Base-by-base conservation (phyloP, 306 rosid species). In the Gastrolobium bilobum region DNA sequence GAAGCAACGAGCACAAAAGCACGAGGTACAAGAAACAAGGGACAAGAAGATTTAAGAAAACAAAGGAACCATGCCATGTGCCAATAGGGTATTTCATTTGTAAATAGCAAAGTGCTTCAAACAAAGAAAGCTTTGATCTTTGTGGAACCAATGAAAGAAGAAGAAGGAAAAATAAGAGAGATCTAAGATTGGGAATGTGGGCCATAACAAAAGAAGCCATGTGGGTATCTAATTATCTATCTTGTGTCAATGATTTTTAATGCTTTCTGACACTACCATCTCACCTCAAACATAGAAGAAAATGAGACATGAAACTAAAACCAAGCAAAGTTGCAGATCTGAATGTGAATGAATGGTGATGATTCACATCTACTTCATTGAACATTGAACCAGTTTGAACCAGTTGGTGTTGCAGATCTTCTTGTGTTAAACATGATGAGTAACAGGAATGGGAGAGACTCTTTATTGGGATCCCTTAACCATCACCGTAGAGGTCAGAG, bases 401-500 rank as follows among this genome's bases (percentile, higher is more conserved):
- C 50, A 63, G 38, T 44, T 26, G 2, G 3, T 58, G 65, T 58
- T 35, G 0, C 56, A 69, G 82, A 69, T 46, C 73, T 62, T 71
- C 56, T 3, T 33, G 3, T 51, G n/a, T n/a, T 0, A 65, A 46
- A 35, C 46, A 79, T 79, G 72, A 79, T 89, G 94, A 85, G 35
- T 73, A 71, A 85, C 42, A 83, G 90, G 76, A 86, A 59, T 82
- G 91, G 50, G 44, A 79, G 97, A 72, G 94, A 92, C 26, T 85
- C 97, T 68, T 79, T 90, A 4, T 43, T 61, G 26, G 78, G 85
- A 54, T 88, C 93, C 44, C 86, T 84, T 72, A 90, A 76, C 39
- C 73, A 68, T 8, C 81, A 91, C 78, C 92, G 93, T 7, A 80
- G 97, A 44, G 94, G 88, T 20, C 89, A 38, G 2, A 89, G 90